Percentiles rank a stretch among this genome's conserved stretches.
These are phyloP conservation scores for Voacanga thouarsii DNA, from an alignment of 257 asterid species.

Conservation along the genomic window DNA sequence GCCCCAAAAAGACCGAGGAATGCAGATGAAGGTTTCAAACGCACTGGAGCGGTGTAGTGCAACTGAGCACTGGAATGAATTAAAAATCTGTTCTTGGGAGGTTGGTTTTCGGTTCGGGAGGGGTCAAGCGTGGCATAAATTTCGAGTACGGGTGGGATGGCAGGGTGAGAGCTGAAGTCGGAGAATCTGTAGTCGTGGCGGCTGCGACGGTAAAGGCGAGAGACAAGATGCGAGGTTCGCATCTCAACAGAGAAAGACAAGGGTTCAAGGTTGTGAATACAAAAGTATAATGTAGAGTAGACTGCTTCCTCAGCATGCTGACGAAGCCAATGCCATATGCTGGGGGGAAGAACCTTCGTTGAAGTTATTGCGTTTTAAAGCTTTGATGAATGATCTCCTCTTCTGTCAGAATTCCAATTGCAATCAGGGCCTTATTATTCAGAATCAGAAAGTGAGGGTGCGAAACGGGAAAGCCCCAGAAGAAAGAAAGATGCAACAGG, in stretches of 20 bases:
- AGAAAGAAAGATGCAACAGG: not conserved
- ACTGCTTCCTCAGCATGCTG: not conserved
- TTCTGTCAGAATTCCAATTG: not conserved
- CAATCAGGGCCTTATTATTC: not conserved
- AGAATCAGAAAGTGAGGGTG: not conserved
- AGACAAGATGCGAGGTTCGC: slow-evolving; percentile 51
- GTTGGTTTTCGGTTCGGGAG: not conserved
- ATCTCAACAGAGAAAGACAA: slow-evolving; percentile 21
- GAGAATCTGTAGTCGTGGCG: slow-evolving; percentile 26
- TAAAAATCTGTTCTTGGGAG: not conserved
- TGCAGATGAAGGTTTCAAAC: slow-evolving; percentile 13
- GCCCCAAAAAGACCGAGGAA: slow-evolving; percentile 24
- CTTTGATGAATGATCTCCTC: not conserved
- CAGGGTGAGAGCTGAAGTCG: slow-evolving; percentile 17
- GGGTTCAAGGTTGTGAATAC: not conserved
- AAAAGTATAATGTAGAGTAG: not conserved
- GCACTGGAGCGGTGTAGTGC: not conserved
- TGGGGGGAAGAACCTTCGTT: not conserved
- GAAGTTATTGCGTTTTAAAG: not conserved
- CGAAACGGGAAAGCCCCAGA: not conserved
- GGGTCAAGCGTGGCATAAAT: slow-evolving; percentile 6
- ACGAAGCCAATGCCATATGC: not conserved
- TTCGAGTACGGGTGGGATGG: slow-evolving; percentile 11
- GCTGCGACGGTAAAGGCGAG: slow-evolving; percentile 50
- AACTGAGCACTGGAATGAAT: not conserved